Evolutionary conservation across 208 protist genomes (phyloP), one percentile per base, ranked within the genome.

Genomic region (Borovskyia barvae): DNA sequence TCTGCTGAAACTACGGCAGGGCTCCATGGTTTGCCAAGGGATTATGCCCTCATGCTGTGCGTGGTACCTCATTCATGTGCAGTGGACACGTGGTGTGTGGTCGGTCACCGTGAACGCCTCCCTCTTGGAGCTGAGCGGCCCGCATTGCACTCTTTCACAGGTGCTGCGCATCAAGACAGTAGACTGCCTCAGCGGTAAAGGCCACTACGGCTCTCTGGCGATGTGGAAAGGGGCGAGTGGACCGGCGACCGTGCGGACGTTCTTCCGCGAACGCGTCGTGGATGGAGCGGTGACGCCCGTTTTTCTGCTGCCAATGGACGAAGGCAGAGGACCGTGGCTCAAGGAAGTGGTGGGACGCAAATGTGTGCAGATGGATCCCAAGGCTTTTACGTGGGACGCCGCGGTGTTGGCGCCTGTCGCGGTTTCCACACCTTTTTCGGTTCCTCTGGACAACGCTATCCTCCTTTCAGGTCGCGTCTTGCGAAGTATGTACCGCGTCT

Each of bases 251-350:
- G 74, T 75, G 25, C 64, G 58, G 24, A 58, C 29, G 8, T 68
- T 64, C 41, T 68, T 62, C 41, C 30, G 57, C 30, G 64, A 71
- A 24, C 48, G 64, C 32, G 26, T 53, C 1, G 64, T 71, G 6
- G 64, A 81, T 26, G 35, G 52, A 28, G 45, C 52, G 19, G 65
- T 70, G 17, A 60, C 59, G n/a, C 56, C 77, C 11, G 41, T 95
- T 8, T 61, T 96, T 29, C 37, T 82, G 47, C 52, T 92, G 5
- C 90, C 90, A 3, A 66, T 96, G 46, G 90, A 96, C 74, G 90
- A 96, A 55, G 87, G 90, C 6, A 80, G 75, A 35, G 90, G 90
- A 0, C 46, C 78, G 30, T 94, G 84, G 85, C 26, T 93, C 30
- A 96, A 96, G 72, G 87, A 96, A 46, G 67, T 79, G 32, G 80